Base-by-base conservation (phyloP, 805 yeast species). In the Cyberlindnera euphorbiae region DNA sequence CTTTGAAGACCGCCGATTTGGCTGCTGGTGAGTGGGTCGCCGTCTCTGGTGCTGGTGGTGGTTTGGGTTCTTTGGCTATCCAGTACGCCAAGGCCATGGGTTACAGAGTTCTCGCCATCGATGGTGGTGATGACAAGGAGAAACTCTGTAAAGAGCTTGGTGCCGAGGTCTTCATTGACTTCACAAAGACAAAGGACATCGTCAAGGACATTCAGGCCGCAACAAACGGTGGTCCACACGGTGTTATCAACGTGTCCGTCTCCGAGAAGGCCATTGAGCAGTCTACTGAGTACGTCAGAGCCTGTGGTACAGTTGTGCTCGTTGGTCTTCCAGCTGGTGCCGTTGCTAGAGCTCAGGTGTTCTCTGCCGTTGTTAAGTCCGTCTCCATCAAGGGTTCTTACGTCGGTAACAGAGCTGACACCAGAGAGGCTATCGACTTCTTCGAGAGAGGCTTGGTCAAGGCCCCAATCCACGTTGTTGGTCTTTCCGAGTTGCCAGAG, bases 11-110 rank as follows among this genome's bases (percentile, higher is more conserved):
- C 33, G 79, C 82, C 35, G 59, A 65, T 38, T 56, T 73, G 39
- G 46, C 48, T 34, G 67, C 88, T 17, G 88, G 89, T 54, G 77
- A 81, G 60, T 81, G 81, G 79, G 82, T 79, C 46, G 75, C 77
- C 42, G 66, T 82, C 44, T 76, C 86, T 39, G 88, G 89, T 65
- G 87, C 86, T 44, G 84, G 78, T 59, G 88, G 88, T 60, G 88
- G 89, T 56, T 70, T 82, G 60, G 89, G 88, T 55, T 68, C 85
- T 26, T 63, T 81, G 46, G 87, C 86, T 37, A 67, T 81, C 50
- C 88, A 81, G 64, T 82, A 77, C 63, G 88, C 84, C 43, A 69
- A 62, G 47, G 86, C 85, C 44, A 74, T 80, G 82, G 89, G 88
- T 53, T 67, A 66, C 62, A 72, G 73, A 66, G 84, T 79, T 30